Base-by-base conservation (phyloP, 495 filamentous ascomycete species). In the Penicillium canariense region DNA sequence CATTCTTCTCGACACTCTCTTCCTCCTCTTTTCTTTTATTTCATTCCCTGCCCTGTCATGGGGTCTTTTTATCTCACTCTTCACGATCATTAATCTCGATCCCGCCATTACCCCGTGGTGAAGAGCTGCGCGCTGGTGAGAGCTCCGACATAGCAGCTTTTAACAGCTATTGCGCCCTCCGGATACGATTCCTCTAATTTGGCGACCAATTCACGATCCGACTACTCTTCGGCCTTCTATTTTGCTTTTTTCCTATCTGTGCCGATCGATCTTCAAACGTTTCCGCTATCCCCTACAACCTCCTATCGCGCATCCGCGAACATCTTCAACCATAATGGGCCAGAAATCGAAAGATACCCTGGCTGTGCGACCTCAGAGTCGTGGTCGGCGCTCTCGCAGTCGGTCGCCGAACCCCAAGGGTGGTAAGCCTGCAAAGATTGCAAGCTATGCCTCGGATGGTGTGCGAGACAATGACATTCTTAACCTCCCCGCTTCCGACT, bases 401-500 rank as follows among this genome's bases (percentile, higher is more conserved):
- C 72, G 68, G 53, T 71, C 73, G 23, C 74, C 75, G 20, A 69
- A 63, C 10, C 72, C 75, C 18, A 75, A 75, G 59, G 70, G 63
- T 49, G 68, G 61, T 56, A 78, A 76, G 58, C 38, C 71, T 2
- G 50, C 57, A 17, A 46, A 54, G 5, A 28, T 49, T 30, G 59
- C 61, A 20, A 77, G 71, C 55, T 82, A 79, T 66, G 68, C 65
- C 42, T 82, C 79, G n/a, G 77, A 80, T 30, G 79, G 79, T 11
- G 76, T 82, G 26, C 72, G 71, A 40, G 68, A 82, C 58, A 73
- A 80, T 62, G 69, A 81, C 46, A 79, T 82, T 36, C 76, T 82
- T 65, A 67, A 68, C 15, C 73, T 98, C 15, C 87, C 92, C 11
- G 69, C 78, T 9, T 87, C 86, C 18, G 94, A 97, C 73, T 96